These are phyloP conservation scores for Colletotrichum plurivorum DNA, from an alignment of 2,329 filamentous ascomycete species.

Conservation along the genomic window DNA sequence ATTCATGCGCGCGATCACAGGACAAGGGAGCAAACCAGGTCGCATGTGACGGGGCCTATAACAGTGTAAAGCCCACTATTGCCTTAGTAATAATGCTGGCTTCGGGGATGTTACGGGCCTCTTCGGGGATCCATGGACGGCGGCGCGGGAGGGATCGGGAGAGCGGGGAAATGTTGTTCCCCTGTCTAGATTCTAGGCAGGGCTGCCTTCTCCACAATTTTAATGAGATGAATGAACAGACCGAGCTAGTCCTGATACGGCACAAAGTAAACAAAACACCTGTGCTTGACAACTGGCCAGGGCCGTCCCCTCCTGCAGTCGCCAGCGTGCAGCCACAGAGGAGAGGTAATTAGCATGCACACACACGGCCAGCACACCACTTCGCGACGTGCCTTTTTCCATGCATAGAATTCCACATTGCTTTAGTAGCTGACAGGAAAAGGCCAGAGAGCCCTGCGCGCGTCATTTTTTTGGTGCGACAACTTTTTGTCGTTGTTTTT, in stretches of 20 bases:
- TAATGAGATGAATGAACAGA: slow-evolving; percentile 1
- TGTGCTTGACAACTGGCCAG: slow-evolving; percentile 26
- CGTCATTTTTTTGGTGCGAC: slow-evolving; percentile 2
- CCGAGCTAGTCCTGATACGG: slow-evolving; percentile 4
- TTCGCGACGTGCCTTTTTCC: slow-evolving; percentile 32
- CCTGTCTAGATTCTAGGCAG: slow-evolving; percentile 19
- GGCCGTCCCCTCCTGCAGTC: slow-evolving; percentile 1
- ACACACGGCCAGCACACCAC: slow-evolving; percentile 27
- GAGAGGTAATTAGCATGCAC: not conserved
- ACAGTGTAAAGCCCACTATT: not conserved
- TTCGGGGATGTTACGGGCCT: slow-evolving; percentile 2
- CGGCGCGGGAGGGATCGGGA: slow-evolving; percentile 4
- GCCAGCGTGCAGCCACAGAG: no score
- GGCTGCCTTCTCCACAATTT: not conserved
- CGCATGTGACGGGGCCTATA: slow-evolving; percentile 36
- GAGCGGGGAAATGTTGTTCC: slow-evolving; percentile 36
- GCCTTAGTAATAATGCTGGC: no score
- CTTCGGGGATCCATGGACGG: not conserved
- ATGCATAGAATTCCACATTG: slow-evolving; percentile 30
- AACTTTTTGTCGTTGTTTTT: not conserved
- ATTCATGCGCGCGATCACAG: slow-evolving; percentile 31
- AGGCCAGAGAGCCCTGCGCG: slow-evolving; percentile 24
- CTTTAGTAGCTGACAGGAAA: slow-evolving; percentile 15
- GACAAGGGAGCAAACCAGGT: slow-evolving; percentile 23
- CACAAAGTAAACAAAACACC: slow-evolving; percentile 40